These are phyloP conservation scores for Erythrophleum ivorense DNA, from an alignment of 331 rosid species.

Conservation along the genomic window DNA sequence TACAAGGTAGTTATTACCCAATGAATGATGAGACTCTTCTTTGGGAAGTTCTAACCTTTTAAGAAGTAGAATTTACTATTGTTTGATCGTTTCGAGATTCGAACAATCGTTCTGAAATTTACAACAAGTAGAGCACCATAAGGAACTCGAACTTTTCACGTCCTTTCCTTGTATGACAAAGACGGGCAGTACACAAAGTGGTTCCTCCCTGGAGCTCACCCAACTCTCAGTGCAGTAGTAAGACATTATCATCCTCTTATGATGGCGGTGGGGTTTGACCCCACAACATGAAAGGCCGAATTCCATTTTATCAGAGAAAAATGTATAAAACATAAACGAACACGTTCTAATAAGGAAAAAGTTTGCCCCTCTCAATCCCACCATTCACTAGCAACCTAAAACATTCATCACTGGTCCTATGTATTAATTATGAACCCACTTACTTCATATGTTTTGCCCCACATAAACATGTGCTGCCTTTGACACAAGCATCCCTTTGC, in stretches of 20 bases:
- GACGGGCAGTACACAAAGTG: slow-evolving; percentile 13
- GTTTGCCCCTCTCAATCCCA: neutral
- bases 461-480: slow-evolving; percentile 39
- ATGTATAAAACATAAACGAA: neutral
- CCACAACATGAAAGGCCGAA: slow-evolving; percentile 22
- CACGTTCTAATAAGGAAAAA: neutral
- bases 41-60: too few species aligned
- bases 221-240: slow-evolving; percentile 10
- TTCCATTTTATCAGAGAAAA: too few species aligned
- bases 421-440: slow-evolving; percentile 18
- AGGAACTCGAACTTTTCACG: neutral
- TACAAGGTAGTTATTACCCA: too few species aligned
- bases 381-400: neutral
- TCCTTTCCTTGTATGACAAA: neutral
- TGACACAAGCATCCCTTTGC: neutral
- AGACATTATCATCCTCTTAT: neutral
- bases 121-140: neutral
- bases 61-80: too few species aligned
- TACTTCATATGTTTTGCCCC: slow-evolving; percentile 32
- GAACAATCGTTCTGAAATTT: too few species aligned
- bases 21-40: too few species aligned
- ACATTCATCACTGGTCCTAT: slow-evolving; percentile 33
- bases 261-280: slow-evolving; percentile 30
- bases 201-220: neutral
- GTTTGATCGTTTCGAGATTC: too few species aligned